Conservation (phyloP, 768 basidiomycete genomes). For the Trametes cinnabarina region DNA sequence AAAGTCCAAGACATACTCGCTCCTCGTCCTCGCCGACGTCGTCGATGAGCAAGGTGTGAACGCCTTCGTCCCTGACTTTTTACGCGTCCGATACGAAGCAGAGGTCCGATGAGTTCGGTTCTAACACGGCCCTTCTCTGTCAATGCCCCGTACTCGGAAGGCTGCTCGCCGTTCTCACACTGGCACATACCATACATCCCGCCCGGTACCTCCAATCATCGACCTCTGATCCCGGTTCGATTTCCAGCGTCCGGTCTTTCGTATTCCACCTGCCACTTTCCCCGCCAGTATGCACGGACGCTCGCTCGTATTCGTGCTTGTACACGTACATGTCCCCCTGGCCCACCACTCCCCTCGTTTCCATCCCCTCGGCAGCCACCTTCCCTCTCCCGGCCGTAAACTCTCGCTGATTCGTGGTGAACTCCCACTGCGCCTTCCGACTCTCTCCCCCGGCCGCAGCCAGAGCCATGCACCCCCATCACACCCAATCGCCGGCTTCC, state of each 20-base stretch:
- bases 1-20: neutral
- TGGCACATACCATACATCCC: neutral
- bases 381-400: neutral
- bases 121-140: slow-evolving; percentile 16
- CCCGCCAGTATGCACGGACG: no score
- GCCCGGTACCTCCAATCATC: neutral
- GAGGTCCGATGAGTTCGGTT: slow-evolving; percentile 15
- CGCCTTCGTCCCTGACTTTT: slow-evolving; percentile 1
- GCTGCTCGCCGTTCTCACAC: neutral
- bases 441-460: slow-evolving; percentile 1
- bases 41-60: neutral
- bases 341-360: neutral
- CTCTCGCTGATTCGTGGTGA: neutral
- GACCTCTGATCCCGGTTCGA: neutral
- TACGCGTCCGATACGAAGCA: slow-evolving; percentile 3
- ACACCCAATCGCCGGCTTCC: slow-evolving; percentile 2
- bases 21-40: neutral
- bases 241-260: no score
- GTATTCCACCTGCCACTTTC: no score
- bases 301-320: no score
- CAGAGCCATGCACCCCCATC: neutral
- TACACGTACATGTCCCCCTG: no score
- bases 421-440: neutral
- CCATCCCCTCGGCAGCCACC: neutral
- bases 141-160: slow-evolving; percentile 5